Evolutionary conservation across 345 rosid species (phyloP), one percentile per base, ranked within the genome.

Genomic region (Anacardium occidentale): DNA sequence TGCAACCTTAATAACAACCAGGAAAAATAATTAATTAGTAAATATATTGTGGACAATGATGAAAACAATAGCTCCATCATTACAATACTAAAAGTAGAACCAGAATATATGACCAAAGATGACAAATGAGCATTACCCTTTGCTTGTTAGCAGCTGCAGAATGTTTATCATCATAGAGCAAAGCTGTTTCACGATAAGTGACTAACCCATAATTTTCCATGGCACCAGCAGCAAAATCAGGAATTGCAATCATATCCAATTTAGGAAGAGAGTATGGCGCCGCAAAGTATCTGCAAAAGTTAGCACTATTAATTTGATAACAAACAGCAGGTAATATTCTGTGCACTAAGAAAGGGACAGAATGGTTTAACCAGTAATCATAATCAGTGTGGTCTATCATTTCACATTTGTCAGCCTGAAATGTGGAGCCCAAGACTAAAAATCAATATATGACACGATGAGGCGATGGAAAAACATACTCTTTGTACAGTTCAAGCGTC

Each of bases 121-220:
- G 32, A 21, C 47, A 57, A 59, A 21, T 26, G 45, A 50, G 25
- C 55, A 60, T 67, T 85, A 95, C 99, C 87, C 96, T 83, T 81
- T 92, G 99, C 79, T 95, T 95, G 87, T 89, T 92, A 72, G 92
- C 84, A 77, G 99, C 99, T 76, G 98, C 97, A 75, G 99, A 95
- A 84, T 91, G 92, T 78, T 83, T 87, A 42, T 92, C 97, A 63
- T 95, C 99, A 75, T 87, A 91, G 62, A 95, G 97, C 85, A 95
- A 82, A 71, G 90, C 91, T 15, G 91, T 89, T 79, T 95, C 99
- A 60, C 97, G 97, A 78, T 89, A 95, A 42, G 97, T 91, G 52
- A 95, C 96, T 74, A 95, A 86, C 54, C 99, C 99, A 80, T 92
- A 95, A 77, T 95, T 95, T 87, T 95, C 99, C 99, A 95, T 92